Percentiles rank a stretch among this genome's conserved stretches.
Conservation (phyloP, 164 flowering plant genomes). For the Tetrastigma voinierianum region DNA sequence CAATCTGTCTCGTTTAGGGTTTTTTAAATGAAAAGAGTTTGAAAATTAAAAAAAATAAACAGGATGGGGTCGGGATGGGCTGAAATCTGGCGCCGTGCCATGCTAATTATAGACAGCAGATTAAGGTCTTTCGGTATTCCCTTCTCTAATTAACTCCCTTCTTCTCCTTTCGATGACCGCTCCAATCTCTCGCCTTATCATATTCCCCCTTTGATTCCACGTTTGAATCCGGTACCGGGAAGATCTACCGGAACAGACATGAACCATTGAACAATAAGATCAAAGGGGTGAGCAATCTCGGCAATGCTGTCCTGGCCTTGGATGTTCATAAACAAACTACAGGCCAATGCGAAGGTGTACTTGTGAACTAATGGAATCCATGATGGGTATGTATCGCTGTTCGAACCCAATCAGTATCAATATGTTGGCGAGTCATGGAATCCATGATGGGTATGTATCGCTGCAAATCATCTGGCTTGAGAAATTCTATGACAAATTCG, state of each 20-base stretch:
- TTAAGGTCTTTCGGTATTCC: too few relatives aligned
- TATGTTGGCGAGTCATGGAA: slow-evolving; percentile 10
- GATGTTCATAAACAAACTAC: slow-evolving; percentile 18
- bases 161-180: background rate
- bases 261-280: background rate
- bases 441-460: slow-evolving; percentile 8
- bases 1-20: too few relatives aligned
- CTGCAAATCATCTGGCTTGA: slow-evolving; percentile 10
- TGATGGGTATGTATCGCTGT: too few relatives aligned
- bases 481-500: slow-evolving; percentile 1
- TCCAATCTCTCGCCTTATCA: background rate
- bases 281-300: background rate
- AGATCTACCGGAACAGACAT: slow-evolving; percentile 8
- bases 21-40: too few relatives aligned
- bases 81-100: too few relatives aligned
- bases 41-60: too few relatives aligned
- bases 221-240: slow-evolving; percentile 10
- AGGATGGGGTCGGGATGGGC: too few relatives aligned
- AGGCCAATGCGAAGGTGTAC: slow-evolving; percentile 28
- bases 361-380: slow-evolving; percentile 11
- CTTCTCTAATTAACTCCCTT: background rate
- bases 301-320: background rate
- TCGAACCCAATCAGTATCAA: background rate
- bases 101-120: too few relatives aligned
- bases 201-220: background rate